Percentiles rank a stretch among this genome's conserved stretches.
phyloP scores from a whole-genome alignment of 306 rosid genomes.

The Biancaea sappan region DNA sequence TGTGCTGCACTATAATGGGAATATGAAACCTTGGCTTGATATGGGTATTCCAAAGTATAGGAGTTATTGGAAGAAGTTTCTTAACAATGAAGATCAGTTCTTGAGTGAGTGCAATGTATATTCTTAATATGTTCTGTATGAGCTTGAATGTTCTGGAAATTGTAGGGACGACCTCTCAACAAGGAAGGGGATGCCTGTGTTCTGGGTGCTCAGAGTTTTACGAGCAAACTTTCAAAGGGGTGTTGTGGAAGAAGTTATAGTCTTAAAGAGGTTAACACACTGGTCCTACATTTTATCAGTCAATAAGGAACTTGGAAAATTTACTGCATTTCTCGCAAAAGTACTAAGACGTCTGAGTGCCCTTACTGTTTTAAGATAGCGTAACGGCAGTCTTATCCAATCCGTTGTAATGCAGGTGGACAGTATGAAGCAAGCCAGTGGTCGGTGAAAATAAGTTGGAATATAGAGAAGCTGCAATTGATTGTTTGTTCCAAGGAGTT shows the following conservation, averaged over 20 bases:
- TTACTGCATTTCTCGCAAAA: constrained; percentile 38
- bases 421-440: constrained; percentile 45
- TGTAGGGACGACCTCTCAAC: constrained; percentile 44
- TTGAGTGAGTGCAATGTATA: constrained; percentile 94
- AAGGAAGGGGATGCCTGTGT: constrained; percentile 53
- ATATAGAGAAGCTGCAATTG: constrained; percentile 44
- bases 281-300: constrained; percentile 57
- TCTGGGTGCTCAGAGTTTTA: constrained; percentile 46
- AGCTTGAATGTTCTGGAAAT: constrained; percentile 47
- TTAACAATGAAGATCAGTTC: constrained; percentile 78
- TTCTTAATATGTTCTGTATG: constrained; percentile 51
- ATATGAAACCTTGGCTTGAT: constrained; percentile 99
- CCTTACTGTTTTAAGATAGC: constrained; percentile 44
- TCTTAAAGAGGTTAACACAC: constrained; percentile 50
- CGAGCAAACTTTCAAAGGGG: constrained; percentile 42
- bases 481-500: constrained; percentile 46
- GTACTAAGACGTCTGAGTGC: constrained; percentile 29
- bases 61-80: constrained; percentile 76
- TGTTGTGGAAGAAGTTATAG: constrained; percentile 49
- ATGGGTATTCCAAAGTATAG: constrained; percentile 87
- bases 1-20: constrained; percentile 88
- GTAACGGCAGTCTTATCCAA: constrained; percentile 41
- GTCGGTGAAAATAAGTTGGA: constrained; percentile 41
- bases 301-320: constrained; percentile 55
- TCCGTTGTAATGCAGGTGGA: constrained; percentile 43